Conservation (phyloP, 2,329 filamentous ascomycete genomes). For the Pseudopithomyces chartarum region DNA sequence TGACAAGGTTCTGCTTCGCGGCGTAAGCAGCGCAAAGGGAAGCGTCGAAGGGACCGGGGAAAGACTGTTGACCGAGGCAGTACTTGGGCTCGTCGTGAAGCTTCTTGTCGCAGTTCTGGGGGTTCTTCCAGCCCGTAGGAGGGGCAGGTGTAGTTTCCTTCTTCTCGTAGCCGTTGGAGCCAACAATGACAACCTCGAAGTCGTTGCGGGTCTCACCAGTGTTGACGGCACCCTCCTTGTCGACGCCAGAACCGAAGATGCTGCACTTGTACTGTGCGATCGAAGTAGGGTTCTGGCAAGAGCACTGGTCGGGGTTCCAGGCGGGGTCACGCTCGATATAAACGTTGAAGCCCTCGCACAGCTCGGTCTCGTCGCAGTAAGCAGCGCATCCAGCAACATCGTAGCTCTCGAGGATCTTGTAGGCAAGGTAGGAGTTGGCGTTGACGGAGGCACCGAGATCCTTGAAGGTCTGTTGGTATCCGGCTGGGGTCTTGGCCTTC, state of each 20-base stretch:
- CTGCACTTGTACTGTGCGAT: constrained; percentile 31
- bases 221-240: constrained; percentile 26
- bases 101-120: constrained; percentile 26
- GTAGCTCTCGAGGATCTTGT: constrained; percentile 30
- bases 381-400: constrained; percentile 22
- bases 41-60: constrained; percentile 32
- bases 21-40: constrained; percentile 30
- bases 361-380: constrained; percentile 22
- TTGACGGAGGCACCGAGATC: constrained; percentile 23
- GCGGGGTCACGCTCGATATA: constrained; percentile 31
- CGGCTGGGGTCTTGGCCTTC: constrained; percentile 24
- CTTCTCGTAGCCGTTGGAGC: constrained; percentile 41
- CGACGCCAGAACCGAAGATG: constrained; percentile 28
- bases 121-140: constrained; percentile 26
- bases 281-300: constrained; percentile 23
- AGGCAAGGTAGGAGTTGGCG: constrained; percentile 27
- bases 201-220: constrained; percentile 22
- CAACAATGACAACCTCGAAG: constrained; percentile 39
- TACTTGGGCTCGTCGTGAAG: constrained; percentile 29
- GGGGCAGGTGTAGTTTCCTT: constrained; percentile 20
- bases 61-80: constrained; percentile 32
- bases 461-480: constrained; percentile 24
- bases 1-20: constrained; percentile 28
- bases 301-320: constrained; percentile 31
- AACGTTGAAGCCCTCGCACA: constrained; percentile 34